These are phyloP conservation scores for Umbelopsis sp. DNA, from an alignment of 192 early-diverging fungal genomes.

Conservation along the genomic window DNA sequence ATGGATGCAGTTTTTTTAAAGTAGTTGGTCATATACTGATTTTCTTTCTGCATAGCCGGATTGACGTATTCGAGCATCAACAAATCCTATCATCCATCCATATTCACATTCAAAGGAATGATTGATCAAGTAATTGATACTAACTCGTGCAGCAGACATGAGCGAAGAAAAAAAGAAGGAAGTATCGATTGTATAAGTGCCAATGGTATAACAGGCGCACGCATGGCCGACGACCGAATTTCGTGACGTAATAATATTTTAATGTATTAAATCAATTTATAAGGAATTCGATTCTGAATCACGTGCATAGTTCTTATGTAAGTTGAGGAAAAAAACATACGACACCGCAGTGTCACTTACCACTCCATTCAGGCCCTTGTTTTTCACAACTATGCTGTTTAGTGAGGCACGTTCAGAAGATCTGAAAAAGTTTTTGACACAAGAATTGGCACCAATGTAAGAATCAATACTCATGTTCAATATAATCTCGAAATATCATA, in stretches of 20 bases:
- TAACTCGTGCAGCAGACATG: slow-evolving; percentile 1
- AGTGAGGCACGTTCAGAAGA: slow-evolving; percentile 12
- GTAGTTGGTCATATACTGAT: too few relatives aligned
- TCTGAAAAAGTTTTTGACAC: slow-evolving; percentile 5
- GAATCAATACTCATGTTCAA: background rate
- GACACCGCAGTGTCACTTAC: background rate
- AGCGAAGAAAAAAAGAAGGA: slow-evolving; percentile 14
- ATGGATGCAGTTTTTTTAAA: too few relatives aligned
- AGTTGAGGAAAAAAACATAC: too few relatives aligned
- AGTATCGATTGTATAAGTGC: background rate
- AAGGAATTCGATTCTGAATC: too few relatives aligned
- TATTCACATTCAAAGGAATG: background rate
- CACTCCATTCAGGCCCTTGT: background rate
- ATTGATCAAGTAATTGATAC: background rate
- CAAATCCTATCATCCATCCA: slow-evolving; percentile 1
- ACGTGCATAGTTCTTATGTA: background rate
- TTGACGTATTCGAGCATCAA: background rate
- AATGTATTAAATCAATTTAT: background rate
- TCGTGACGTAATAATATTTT: slow-evolving; percentile 5
- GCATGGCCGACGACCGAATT: background rate
- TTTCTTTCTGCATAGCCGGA: background rate
- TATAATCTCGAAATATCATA: too few relatives aligned
- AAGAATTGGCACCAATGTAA: slow-evolving; percentile 5
- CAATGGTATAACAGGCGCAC: background rate
- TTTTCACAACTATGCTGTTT: slow-evolving; percentile 2